phyloP scores from a whole-genome alignment of 805 yeast species.

The Jamesozyma jinghongensis region DNA sequence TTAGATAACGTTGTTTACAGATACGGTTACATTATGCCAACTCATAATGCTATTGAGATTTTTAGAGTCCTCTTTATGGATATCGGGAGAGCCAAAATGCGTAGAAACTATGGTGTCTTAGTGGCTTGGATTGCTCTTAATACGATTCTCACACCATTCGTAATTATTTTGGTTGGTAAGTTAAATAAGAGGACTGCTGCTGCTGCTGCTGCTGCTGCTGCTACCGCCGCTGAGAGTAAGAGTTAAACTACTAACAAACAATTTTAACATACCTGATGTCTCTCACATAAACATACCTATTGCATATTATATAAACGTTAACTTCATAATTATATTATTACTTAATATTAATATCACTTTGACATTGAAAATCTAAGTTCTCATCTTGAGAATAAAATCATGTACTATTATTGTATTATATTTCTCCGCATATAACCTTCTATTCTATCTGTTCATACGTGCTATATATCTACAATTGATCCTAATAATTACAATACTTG shows the following conservation, averaged over 20 bases:
- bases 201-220: constrained; percentile 3
- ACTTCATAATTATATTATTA: too few relatives aligned
- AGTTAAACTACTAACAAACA: too few relatives aligned
- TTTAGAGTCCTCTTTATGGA: constrained; percentile 50
- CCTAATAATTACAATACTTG: constrained; percentile 21
- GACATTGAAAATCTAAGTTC: too few relatives aligned
- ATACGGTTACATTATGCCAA: constrained; percentile 61
- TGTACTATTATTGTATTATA: background rate
- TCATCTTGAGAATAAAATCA: too few relatives aligned
- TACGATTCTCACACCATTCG: constrained; percentile 36
- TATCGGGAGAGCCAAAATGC: constrained; percentile 48
- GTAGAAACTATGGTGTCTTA: constrained; percentile 51
- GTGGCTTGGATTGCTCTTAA: constrained; percentile 52
- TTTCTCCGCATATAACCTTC: too few relatives aligned
- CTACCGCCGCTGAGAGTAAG: too few relatives aligned
- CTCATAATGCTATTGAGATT: constrained; percentile 55
- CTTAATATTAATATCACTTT: too few relatives aligned
- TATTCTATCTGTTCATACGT: too few relatives aligned
- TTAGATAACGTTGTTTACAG: constrained; percentile 48
- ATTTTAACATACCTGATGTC: too few relatives aligned
- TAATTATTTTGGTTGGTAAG: constrained; percentile 23
- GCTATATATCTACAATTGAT: background rate
- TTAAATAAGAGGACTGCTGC: constrained; percentile 6
- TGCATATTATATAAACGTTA: too few relatives aligned
- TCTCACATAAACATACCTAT: too few relatives aligned